phyloP scores from a whole-genome alignment of 768 basidiomycete species.

The Lactifluus rugatus region DNA sequence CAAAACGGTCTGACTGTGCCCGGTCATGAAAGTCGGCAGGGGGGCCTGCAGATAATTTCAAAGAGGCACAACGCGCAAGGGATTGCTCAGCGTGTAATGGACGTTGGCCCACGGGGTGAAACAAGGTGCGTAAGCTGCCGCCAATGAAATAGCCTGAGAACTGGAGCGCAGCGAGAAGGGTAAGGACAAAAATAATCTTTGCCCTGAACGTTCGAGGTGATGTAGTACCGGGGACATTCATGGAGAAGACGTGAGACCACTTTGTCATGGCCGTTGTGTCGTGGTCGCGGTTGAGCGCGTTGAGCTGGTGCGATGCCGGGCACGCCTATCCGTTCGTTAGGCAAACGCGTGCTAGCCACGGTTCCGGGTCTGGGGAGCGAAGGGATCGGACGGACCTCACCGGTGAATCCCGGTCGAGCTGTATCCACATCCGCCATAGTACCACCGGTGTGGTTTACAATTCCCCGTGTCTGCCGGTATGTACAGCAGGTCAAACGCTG shows the following conservation, averaged over 20 bases:
- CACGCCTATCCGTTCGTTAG: not conserved
- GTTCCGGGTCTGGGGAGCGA: too few relatives aligned
- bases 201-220: slow-evolving; percentile 1
- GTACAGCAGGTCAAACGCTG: not conserved
- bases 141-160: slow-evolving; percentile 9
- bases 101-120: not conserved
- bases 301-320: not conserved
- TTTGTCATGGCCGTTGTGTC: slow-evolving; percentile 4
- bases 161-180: slow-evolving; percentile 1
- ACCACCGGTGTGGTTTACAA: not conserved
- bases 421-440: not conserved
- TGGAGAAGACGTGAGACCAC: slow-evolving; percentile 2
- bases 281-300: not conserved
- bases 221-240: not conserved
- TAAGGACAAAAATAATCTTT: not conserved
- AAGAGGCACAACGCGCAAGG: slow-evolving; percentile 31
- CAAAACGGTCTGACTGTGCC: slow-evolving; percentile 54
- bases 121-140: not conserved
- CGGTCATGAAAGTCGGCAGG: slow-evolving; percentile 40
- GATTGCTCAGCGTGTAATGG: slow-evolving; percentile 8
- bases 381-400: too few relatives aligned
- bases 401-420: too few relatives aligned
- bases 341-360: not conserved
- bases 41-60: slow-evolving; percentile 35
- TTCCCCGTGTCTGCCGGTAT: not conserved